Evolutionary conservation across 208 protist species (phyloP).

Genomic region (Wallacemonas sp.): DNA sequence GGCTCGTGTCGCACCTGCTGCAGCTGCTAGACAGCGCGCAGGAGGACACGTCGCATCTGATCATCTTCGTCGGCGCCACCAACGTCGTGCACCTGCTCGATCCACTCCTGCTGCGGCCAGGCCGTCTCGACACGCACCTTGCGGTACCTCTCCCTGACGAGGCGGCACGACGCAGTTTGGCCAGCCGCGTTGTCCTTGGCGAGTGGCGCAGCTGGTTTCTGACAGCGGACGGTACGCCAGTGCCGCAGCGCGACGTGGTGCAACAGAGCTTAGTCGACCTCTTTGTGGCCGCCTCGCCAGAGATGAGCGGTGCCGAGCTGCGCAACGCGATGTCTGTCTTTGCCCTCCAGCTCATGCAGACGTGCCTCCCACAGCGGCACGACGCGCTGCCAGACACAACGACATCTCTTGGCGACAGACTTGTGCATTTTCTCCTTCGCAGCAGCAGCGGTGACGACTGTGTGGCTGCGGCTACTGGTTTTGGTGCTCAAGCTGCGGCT

Average conservation of each 20-base stretch:
- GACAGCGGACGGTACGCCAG: not conserved
- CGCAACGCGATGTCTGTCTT: slow-evolving; percentile 40
- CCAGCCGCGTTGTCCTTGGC: slow-evolving; percentile 48
- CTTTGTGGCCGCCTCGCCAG: slow-evolving; percentile 30
- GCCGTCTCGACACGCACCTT: slow-evolving; percentile 76
- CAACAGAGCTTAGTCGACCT: slow-evolving; percentile 21
- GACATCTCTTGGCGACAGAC: not conserved
- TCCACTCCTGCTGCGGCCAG: slow-evolving; percentile 69
- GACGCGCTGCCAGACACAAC: not conserved
- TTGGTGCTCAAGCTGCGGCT: too few species aligned
- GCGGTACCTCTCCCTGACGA: slow-evolving; percentile 68
- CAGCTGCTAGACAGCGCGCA: slow-evolving; percentile 73
- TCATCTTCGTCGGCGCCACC: slow-evolving; percentile 82
- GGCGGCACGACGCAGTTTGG: slow-evolving; percentile 41
- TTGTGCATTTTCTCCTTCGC: not conserved
- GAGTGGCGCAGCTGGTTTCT: slow-evolving; percentile 67
- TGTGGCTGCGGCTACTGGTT: too few species aligned
- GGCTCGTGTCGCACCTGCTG: slow-evolving; percentile 75
- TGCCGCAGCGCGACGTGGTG: not conserved
- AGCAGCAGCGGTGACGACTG: not conserved
- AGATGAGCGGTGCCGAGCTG: slow-evolving; percentile 42
- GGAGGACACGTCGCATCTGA: slow-evolving; percentile 50
- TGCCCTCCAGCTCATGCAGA: slow-evolving; percentile 37
- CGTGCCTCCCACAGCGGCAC: not conserved
- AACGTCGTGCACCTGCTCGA: slow-evolving; percentile 76